Evolutionary conservation across 2,329 filamentous ascomycete genomes (phyloP), one percentile per base, ranked within the genome.

Genomic region (Trichothecium roseum): DNA sequence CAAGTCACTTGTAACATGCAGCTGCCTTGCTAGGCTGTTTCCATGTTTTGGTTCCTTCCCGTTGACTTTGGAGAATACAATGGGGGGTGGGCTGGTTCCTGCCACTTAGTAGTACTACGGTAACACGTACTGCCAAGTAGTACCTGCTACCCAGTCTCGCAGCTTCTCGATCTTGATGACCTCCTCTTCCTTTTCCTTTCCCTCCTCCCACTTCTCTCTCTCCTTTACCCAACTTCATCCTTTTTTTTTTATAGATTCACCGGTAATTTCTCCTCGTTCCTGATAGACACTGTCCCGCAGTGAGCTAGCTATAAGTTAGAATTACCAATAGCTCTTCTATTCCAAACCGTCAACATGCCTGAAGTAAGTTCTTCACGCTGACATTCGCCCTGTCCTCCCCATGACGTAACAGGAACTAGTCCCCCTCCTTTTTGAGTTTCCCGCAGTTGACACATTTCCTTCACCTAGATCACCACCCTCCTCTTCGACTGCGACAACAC

Each of bases 401-500:
- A 24, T 24, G 20, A 24, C 20, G 20, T 24, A 24, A 24, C 20
- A 6, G 20, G 6, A 24, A 24, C 10, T 24, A 14, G 28, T 17
- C 18, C 28, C 34, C 20, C 24, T 22, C 33, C 37, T 15, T 32
- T 34, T 24, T 27, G 30, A 27, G 28, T 17, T 35, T 13, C 32
- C 32, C 14, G 15, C 13, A 16, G 26, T n/a, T 14, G 24, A 22
- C 14, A 24, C 17, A 17, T 30, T 16, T 28, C 28, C 17, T 17
- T 34, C 29, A 24, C 29, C 28, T 31, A 62, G 56, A 81, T 84
- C 61, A 83, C 69, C 38, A 73, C 80, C 44, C 66, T 86, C 53
- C 72, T 86, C 49, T 82, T 86, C 59, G 81, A 86, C 59, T 79
- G 74, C 62, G 74, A 94, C 74, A 94, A 94, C 73, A 94, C 87